Percentiles rank a stretch among this genome's conserved stretches.
phyloP scores from a whole-genome alignment of 78 protist genomes.

The Chrysochromulina parva region DNA sequence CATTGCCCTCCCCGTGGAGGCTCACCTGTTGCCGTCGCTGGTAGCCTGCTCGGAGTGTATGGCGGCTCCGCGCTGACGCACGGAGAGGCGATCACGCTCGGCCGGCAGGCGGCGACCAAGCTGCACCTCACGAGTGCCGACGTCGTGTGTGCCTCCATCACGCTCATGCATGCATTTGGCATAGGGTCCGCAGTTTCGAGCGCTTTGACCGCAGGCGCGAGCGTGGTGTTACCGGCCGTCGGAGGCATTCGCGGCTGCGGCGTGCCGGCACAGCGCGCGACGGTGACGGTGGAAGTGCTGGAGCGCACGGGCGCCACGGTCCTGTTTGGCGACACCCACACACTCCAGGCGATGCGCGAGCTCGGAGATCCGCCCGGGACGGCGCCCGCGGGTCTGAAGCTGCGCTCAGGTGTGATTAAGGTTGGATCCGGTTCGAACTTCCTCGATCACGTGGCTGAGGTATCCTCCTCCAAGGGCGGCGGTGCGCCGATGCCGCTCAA shows the following conservation, averaged over 20 bases:
- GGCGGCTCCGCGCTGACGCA: background rate
- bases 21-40: background rate
- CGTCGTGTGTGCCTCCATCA: background rate
- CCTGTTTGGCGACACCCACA: constrained; percentile 29
- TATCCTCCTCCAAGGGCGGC: too few species aligned
- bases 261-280: constrained; percentile 15
- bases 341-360: background rate
- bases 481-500: too few species aligned
- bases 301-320: background rate
- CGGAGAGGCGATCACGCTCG: background rate
- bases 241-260: constrained; percentile 36
- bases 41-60: background rate
- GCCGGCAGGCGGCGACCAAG: background rate
- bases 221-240: constrained; percentile 13
- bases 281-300: background rate
- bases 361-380: background rate
- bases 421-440: background rate
- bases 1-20: too few species aligned
- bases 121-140: background rate
- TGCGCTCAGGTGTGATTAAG: constrained; percentile 1
- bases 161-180: constrained; percentile 13
- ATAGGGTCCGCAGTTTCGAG: background rate
- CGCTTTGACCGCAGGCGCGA: background rate
- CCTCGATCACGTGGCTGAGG: background rate
- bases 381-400: background rate